Conservation (phyloP, 2,329 filamentous ascomycete species). For the Aspergillus uvarum region DNA sequence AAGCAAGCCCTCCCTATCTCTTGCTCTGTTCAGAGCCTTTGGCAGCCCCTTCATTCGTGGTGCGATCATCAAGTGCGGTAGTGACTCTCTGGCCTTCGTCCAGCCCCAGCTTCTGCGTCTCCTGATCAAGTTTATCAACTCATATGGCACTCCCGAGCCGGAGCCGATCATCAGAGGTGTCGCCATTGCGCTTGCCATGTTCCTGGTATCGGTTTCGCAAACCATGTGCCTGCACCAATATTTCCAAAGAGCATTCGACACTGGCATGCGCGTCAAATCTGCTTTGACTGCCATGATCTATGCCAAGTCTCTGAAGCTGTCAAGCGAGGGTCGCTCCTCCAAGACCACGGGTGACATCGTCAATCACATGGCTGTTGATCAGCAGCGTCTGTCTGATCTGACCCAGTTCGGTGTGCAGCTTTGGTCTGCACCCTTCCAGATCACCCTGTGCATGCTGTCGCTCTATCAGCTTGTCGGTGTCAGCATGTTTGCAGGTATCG, state of each 20-base stretch:
- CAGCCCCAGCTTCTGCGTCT: slow-evolving; percentile 87
- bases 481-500: slow-evolving; percentile 94
- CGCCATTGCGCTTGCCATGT: slow-evolving; percentile 89
- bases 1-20: slow-evolving; percentile 79
- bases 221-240: slow-evolving; percentile 94
- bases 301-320: slow-evolving; percentile 82
- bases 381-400: slow-evolving; percentile 89
- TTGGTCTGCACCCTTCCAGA: slow-evolving; percentile 97
- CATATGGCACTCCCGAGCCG: slow-evolving; percentile 64
- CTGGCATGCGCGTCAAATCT: slow-evolving; percentile 94
- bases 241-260: slow-evolving; percentile 91
- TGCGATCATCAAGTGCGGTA: slow-evolving; percentile 82
- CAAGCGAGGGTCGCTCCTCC: slow-evolving; percentile 82
- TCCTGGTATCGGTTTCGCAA: slow-evolving; percentile 78
- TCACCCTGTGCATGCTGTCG: slow-evolving; percentile 90
- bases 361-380: slow-evolving; percentile 99
- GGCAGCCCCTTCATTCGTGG: slow-evolving; percentile 80
- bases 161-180: slow-evolving; percentile 81
- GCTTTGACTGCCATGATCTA: slow-evolving; percentile 89
- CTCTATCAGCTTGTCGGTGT: slow-evolving; percentile 92
- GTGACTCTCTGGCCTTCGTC: slow-evolving; percentile 80
- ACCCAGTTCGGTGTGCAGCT: slow-evolving; percentile 93
- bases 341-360: slow-evolving; percentile 98
- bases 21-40: slow-evolving; percentile 79
- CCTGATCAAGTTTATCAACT: slow-evolving; percentile 80